Evolutionary conservation across 768 basidiomycete species (phyloP), one percentile per base, ranked within the genome.

Genomic region (Psilocybe cyanescens): DNA sequence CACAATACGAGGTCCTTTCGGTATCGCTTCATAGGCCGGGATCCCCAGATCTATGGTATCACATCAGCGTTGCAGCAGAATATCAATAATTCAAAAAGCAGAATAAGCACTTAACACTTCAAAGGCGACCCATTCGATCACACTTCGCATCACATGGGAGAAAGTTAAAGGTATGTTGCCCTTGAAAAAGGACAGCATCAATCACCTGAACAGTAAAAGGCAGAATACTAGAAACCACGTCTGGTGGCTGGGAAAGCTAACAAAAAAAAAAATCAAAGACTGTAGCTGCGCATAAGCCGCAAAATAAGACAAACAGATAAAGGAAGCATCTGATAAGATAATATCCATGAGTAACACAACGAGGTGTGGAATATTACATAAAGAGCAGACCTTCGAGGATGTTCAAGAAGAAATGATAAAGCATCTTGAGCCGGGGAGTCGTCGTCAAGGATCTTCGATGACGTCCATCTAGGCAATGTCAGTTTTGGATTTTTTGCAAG

Each of bases 391-490:
- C 88, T 82, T 48, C 92, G 80, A 2, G 92, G 91, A 73, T 93
- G 92, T 61, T 91, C 85, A 4, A 94, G 82, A 8, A 94, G 77
- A 72, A 93, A 94, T 14, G 86, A 83, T 3, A 92, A 73, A 0
- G 86, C 86, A 51, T 85, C 80, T 35, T 83, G 72, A 0, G 76
- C 63, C 0, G 82, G 78, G 0, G 88, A 86, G 0, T 73, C 69
- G 5, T 70, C 61, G 1, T 77, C 78, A 0, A 82, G 75, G 1
- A 83, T n/a, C 61, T 85, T 87, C 29, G 83, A 86, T 9, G 80
- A 68, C 2, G 75, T 70, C 91, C 91, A 94, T 57, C 90, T 92
- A 60, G 29, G 11, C 33, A 35, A 29, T 14, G 29, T 6, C 7
- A 41, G 8, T n/a, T 1, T 17, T 6, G 3, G 33, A 11, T 35